Evolutionary conservation across 768 basidiomycete genomes (phyloP).

Genomic region (Leccinellum albellum): DNA sequence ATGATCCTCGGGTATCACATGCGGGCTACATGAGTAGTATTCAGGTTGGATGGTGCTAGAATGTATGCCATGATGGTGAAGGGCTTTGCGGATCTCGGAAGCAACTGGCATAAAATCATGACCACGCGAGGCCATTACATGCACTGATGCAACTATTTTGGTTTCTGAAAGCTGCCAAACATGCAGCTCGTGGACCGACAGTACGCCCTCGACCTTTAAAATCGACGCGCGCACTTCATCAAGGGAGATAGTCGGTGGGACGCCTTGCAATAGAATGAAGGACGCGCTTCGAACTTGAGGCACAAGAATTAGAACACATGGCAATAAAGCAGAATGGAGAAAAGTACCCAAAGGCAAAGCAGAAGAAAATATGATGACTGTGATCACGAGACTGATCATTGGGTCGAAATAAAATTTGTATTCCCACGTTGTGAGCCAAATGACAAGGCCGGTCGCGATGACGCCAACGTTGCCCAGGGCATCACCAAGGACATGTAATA

Average conservation of each 20-base stretch:
- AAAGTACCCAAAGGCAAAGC: slow-evolving; percentile 78
- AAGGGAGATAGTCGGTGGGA: slow-evolving; percentile 83
- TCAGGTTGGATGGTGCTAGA: slow-evolving; percentile 94
- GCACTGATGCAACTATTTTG: slow-evolving; percentile 93
- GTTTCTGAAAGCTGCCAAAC: slow-evolving; percentile 97
- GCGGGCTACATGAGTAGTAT: slow-evolving; percentile 44
- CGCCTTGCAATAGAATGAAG: slow-evolving; percentile 92
- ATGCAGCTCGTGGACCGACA: slow-evolving; percentile 88
- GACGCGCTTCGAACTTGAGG: slow-evolving; percentile 77
- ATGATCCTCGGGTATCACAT: slow-evolving; percentile 40
- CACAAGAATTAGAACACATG: slow-evolving; percentile 11
- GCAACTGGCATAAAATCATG: slow-evolving; percentile 92
- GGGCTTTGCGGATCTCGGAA: slow-evolving; percentile 71
- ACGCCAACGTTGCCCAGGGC: slow-evolving; percentile 98
- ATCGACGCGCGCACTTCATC: slow-evolving; percentile 87
- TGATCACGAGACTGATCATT: slow-evolving; percentile 88
- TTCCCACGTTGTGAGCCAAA: slow-evolving; percentile 82
- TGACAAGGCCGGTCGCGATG: slow-evolving; percentile 89
- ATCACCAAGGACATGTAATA: slow-evolving; percentile 94
- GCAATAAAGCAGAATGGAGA: background rate
- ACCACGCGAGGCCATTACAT: slow-evolving; percentile 78
- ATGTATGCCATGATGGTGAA: slow-evolving; percentile 93
- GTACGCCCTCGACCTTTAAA: slow-evolving; percentile 74
- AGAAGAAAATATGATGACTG: slow-evolving; percentile 93
- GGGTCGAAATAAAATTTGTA: slow-evolving; percentile 95